These are phyloP conservation scores for Globisporangium cystogenes DNA, from an alignment of 352 stramenopile genomes.

Conservation along the genomic window DNA sequence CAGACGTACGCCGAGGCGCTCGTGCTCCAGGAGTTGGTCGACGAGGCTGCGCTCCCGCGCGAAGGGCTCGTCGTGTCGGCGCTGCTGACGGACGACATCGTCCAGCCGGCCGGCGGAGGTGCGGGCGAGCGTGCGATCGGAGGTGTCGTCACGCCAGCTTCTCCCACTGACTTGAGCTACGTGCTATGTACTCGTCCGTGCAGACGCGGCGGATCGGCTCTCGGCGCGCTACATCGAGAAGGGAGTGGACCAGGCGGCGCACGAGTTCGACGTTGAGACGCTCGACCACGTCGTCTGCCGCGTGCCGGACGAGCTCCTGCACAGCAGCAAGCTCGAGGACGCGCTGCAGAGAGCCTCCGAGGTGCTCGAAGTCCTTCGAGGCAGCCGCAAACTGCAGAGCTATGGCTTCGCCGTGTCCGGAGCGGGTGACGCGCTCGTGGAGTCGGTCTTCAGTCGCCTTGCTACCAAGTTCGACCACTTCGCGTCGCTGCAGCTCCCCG, in stretches of 20 bases:
- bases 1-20: constrained; percentile 71
- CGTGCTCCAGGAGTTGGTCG: constrained; percentile 53
- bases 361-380: constrained; percentile 32
- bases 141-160: too few relatives aligned
- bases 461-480: constrained; percentile 41
- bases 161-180: not conserved
- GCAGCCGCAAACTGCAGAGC: constrained; percentile 46
- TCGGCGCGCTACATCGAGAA: constrained; percentile 31
- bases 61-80: constrained; percentile 58
- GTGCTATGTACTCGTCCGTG: too few relatives aligned
- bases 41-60: constrained; percentile 52
- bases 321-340: constrained; percentile 21
- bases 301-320: constrained; percentile 47
- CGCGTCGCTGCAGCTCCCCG: constrained; percentile 54
- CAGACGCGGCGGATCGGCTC: constrained; percentile 31
- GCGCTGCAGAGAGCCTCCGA: constrained; percentile 27
- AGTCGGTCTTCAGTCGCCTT: constrained; percentile 34
- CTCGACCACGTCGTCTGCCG: constrained; percentile 61
- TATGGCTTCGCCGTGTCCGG: constrained; percentile 47
- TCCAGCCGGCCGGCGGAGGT: constrained; percentile 24
- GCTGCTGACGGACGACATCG: constrained; percentile 45
- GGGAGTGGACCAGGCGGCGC: constrained; percentile 38
- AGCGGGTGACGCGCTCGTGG: constrained; percentile 29
- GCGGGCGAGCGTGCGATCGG: too few relatives aligned
- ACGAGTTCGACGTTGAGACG: constrained; percentile 50